phyloP scores from a whole-genome alignment of 2,329 filamentous ascomycete species.

The Calonectria fujianensis region DNA sequence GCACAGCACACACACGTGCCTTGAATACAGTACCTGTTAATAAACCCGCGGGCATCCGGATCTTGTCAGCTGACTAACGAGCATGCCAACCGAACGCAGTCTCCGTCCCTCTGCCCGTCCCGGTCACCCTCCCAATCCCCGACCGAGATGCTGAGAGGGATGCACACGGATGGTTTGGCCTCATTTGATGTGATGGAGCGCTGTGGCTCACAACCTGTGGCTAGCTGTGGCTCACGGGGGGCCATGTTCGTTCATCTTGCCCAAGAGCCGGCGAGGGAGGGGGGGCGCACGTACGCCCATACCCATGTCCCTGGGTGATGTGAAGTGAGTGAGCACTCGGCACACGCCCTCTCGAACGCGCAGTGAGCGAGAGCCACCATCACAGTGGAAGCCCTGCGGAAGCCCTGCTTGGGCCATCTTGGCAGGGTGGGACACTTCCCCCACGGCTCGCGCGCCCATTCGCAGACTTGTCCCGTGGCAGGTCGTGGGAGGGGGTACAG shows the following conservation, averaged over 20 bases:
- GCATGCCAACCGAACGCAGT: slow-evolving; percentile 13
- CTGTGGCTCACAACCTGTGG: slow-evolving; percentile 16
- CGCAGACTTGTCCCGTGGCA: slow-evolving; percentile 34
- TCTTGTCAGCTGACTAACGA: slow-evolving; percentile 20
- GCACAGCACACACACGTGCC: background rate
- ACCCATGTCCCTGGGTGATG: slow-evolving; percentile 17
- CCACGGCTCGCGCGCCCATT: slow-evolving; percentile 40
- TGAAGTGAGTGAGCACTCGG: slow-evolving; percentile 31
- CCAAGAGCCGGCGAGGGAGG: slow-evolving; percentile 16
- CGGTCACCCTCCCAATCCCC: background rate
- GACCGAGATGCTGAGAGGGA: slow-evolving; percentile 8
- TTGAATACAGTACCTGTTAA: slow-evolving; percentile 1
- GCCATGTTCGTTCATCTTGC: slow-evolving; percentile 20
- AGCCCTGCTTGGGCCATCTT: slow-evolving; percentile 36
- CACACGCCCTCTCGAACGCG: slow-evolving; percentile 33
- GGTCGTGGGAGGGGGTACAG: slow-evolving; percentile 28
- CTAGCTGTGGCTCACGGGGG: slow-evolving; percentile 25
- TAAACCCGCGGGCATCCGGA: slow-evolving; percentile 16
- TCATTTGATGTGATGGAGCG: slow-evolving; percentile 27
- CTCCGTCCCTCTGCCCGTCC: background rate
- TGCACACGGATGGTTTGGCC: slow-evolving; percentile 18
- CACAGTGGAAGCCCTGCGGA: slow-evolving; percentile 30
- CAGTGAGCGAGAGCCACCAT: slow-evolving; percentile 21
- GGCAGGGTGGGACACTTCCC: slow-evolving; percentile 26
- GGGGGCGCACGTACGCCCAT: slow-evolving; percentile 8